A percentile compares a stretch with the other conserved stretches of the same genome.
These are phyloP conservation scores for Hymenoscyphus infarciens DNA, from an alignment of 2,329 filamentous ascomycete genomes.

Conservation along the genomic window DNA sequence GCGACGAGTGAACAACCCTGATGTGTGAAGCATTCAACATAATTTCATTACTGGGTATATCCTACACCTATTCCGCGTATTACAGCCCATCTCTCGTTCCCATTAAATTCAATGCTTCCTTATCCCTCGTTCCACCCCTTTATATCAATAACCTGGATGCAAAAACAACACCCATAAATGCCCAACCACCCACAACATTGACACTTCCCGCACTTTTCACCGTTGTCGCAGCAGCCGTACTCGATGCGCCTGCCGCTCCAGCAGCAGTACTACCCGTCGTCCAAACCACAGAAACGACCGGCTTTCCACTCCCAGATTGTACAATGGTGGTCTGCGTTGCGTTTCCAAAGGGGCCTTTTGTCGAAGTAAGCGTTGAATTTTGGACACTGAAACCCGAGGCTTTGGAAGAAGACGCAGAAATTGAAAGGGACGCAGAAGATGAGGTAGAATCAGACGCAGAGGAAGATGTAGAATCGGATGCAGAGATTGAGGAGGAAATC, in stretches of 20 bases:
- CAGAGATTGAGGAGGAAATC: neutral
- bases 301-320: neutral
- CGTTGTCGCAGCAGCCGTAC: neutral
- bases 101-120: constrained; percentile 1
- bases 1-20: too few relatives aligned
- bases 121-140: neutral
- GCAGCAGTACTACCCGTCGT: neutral
- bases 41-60: constrained; percentile 3
- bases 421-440: neutral
- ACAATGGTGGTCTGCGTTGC: neutral
- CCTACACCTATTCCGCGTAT: neutral
- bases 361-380: neutral
- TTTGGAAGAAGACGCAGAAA: neutral
- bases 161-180: neutral
- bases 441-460: neutral
- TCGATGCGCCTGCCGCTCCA: neutral
- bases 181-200: neutral
- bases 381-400: neutral
- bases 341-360: constrained; percentile 1
- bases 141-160: neutral
- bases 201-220: neutral
- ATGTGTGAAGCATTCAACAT: neutral
- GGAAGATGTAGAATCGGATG: neutral
- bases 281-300: neutral
- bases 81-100: neutral